phyloP scores from a whole-genome alignment of 164 flowering plant species.

The Vitis rotundifolia region DNA sequence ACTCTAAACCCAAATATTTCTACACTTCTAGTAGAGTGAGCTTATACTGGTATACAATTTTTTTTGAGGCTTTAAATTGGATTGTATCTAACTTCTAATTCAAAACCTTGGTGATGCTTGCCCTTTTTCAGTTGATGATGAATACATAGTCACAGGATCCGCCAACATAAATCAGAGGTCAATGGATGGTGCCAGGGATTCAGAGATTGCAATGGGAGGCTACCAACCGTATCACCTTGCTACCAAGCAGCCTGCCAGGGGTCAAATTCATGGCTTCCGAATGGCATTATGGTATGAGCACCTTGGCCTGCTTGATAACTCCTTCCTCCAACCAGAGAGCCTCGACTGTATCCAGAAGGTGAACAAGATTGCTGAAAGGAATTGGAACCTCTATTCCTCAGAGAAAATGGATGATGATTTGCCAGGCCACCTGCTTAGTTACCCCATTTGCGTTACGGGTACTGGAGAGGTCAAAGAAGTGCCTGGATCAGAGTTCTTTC shows the following conservation, averaged over 20 bases:
- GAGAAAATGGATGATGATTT: constrained; percentile 48
- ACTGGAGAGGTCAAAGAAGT: constrained; percentile 43
- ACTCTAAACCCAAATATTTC: neutral
- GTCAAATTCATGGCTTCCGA: constrained; percentile 73
- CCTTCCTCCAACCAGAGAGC: constrained; percentile 58
- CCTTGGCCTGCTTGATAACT: constrained; percentile 47
- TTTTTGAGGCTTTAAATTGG: too few species aligned
- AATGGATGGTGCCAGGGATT: constrained; percentile 80
- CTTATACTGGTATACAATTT: too few species aligned
- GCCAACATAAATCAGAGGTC: constrained; percentile 89
- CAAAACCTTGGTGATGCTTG: neutral
- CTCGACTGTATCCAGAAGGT: constrained; percentile 54
- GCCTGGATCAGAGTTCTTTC: constrained; percentile 56
- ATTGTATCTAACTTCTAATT: neutral
- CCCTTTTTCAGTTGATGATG: constrained; percentile 72
- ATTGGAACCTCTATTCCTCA: constrained; percentile 58
- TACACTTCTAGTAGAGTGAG: too few species aligned
- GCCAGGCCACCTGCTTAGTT: constrained; percentile 70
- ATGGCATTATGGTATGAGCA: constrained; percentile 90
- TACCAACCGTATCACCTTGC: constrained; percentile 69
- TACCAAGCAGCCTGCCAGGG: constrained; percentile 49
- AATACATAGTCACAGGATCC: constrained; percentile 81
- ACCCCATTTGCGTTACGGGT: constrained; percentile 52
- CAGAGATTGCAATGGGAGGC: constrained; percentile 89
- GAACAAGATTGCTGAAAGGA: constrained; percentile 48